Percentiles rank a stretch among this genome's conserved stretches.
Evolutionary conservation across 495 filamentous ascomycete genomes (phyloP).

Genomic region (Copromyces sp.): DNA sequence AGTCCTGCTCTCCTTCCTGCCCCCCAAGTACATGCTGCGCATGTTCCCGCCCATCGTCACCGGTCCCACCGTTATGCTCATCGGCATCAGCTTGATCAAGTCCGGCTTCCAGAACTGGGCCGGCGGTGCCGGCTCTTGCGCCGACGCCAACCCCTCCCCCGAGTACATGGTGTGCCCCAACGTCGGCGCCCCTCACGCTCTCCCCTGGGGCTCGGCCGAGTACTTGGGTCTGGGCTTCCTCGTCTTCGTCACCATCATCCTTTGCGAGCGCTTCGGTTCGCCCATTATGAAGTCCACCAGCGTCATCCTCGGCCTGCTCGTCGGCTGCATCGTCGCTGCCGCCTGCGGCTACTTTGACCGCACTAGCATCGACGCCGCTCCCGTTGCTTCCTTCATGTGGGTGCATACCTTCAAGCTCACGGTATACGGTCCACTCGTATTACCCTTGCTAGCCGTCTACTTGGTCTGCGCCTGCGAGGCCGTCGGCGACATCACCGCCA

Average conservation of each 20-base stretch:
- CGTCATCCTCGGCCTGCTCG: constrained; percentile 71
- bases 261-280: constrained; percentile 75
- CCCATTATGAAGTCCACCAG: constrained; percentile 57
- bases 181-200: constrained; percentile 61
- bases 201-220: constrained; percentile 80
- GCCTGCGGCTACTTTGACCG: constrained; percentile 76
- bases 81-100: constrained; percentile 58
- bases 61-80: constrained; percentile 67
- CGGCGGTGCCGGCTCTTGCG: constrained; percentile 61
- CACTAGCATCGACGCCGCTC: constrained; percentile 56
- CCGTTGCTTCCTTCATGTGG: constrained; percentile 81
- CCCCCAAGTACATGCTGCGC: constrained; percentile 55
- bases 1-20: constrained; percentile 65
- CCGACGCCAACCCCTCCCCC: constrained; percentile 41
- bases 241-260: constrained; percentile 81
- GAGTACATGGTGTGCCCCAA: constrained; percentile 58
- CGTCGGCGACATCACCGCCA: constrained; percentile 70
- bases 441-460: constrained; percentile 78
- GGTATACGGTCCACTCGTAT: constrained; percentile 74
- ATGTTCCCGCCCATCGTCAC: constrained; percentile 88
- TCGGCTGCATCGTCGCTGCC: constrained; percentile 80
- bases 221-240: constrained; percentile 86
- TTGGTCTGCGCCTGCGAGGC: constrained; percentile 84
- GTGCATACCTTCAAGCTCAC: constrained; percentile 73
- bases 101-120: constrained; percentile 78